Base-by-base conservation (phyloP, 2,329 filamentous ascomycete genomes). In the Fusarium coicis region DNA sequence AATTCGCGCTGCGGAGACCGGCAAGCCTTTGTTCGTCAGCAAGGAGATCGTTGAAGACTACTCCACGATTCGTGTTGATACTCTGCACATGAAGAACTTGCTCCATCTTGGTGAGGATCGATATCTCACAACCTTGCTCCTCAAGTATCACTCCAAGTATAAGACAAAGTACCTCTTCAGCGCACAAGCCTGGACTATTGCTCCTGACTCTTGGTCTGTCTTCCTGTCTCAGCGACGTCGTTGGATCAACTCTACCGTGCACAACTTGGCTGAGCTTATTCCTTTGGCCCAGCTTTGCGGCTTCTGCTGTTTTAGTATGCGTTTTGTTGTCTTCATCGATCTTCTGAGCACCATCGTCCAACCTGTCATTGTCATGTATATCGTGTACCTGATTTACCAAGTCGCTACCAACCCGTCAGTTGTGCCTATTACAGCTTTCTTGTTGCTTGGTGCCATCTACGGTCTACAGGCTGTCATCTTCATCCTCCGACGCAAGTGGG, bases 251-350 rank as follows among this genome's bases (percentile, higher is more conserved):
- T 98, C 95, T 63, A 99, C 96, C 1, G 94, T 99, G 57, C 96
- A 99, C 88, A 99, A 99, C 82, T 87, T 99, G 71, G 93, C 97
- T 72, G 96, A 99, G 82, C 92, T 99, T 70, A 96, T 98, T 72
- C 95, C 96, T 10, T 87, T 99, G 83, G 91, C 93, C 70, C 93
- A 98, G 81, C 93, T 99, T 56, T 99, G 96, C 83, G 96, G 96
- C 84, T 99, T 99, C 92, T 99, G 96, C 88, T 99, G 96, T 85
- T 99, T 99, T 87, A 97, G 93, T 83, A 99, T 99, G 96, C 93
- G 96, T 78, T 99, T 99, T 83, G 90, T 99, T 66, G 95, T 99
- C 75, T 97, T 99, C 79, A 83, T 99, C 76, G 96, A 99, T 83
- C 86, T 99, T 77, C 86, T 99, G 72, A 96, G 93, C 63, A 99